Base-by-base conservation (phyloP, 768 basidiomycete genomes). In the Termitomyces sp. region DNA sequence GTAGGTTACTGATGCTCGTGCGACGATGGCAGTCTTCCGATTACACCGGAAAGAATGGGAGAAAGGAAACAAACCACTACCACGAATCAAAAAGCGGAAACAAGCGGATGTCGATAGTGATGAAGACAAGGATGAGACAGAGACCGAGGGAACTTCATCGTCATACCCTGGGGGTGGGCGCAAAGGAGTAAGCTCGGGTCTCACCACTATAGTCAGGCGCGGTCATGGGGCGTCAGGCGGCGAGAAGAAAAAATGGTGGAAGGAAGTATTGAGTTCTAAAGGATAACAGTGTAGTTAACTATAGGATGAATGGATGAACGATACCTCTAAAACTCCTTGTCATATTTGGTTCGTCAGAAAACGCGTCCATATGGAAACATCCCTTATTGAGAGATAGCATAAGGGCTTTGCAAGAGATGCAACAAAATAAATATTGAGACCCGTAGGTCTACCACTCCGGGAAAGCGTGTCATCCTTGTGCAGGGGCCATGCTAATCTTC, bases 401-500 rank as follows among this genome's bases (percentile, higher is more conserved):
- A 15, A 3, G 12, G 38, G 3, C 5, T 13, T 39, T 12, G 11
- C 38, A 29, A 7, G 16, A n/a, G 3, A 10, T n/a, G n/a, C n/a
- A 41, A 18, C 3, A 67, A 66, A 70, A 73, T 72, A 73, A 73
- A 73, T 72, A 72, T 73, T 73, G 71, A 73, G 70, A 72, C 60
- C 71, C 72, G 68, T 72, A 73, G 72, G 56, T 78, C 78, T 88
- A 88, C 88, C 87, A 89, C 88, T 89, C 88, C 86, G 86, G 86
- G 82, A 88, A 89, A 91, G 89, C 89, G 91, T 95, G 94, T 94
- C 94, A 95, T 96, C 94, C 94, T 96, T 97, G 93, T 96, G 94
- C 94, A 96, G 94, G 94, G 94, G 93, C 94, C 91, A 96, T 96
- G 94, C 94, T 95, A 94, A 96, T 94, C 94, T 95, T 95, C 94